Conservation (phyloP, 352 stramenopile species). For the Globisporangium iwayamae region DNA sequence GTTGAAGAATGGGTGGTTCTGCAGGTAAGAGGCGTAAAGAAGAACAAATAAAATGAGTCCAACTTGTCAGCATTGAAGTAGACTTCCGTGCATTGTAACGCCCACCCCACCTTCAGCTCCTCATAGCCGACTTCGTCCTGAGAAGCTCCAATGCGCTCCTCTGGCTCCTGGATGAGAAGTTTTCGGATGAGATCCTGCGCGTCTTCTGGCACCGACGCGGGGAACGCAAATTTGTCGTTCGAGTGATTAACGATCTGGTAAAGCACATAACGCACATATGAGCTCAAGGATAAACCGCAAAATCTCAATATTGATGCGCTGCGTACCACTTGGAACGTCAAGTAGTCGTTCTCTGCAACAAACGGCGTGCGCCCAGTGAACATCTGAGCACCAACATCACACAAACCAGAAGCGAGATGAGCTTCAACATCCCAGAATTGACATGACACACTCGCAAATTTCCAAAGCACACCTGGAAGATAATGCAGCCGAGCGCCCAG, state of each 20-base stretch:
- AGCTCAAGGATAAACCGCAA: not conserved
- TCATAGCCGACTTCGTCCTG: slow-evolving; percentile 62
- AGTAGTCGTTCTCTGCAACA: slow-evolving; percentile 87
- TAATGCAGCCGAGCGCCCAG: slow-evolving; percentile 89
- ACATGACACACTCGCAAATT: no score
- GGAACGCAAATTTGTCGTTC: slow-evolving; percentile 75
- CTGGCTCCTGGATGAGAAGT: slow-evolving; percentile 68
- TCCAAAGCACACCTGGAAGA: slow-evolving; percentile 59
- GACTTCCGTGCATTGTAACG: no score
- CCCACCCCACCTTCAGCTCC: slow-evolving; percentile 51
- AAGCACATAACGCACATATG: not conserved
- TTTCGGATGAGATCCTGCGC: slow-evolving; percentile 72
- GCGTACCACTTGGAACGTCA: slow-evolving; percentile 87
- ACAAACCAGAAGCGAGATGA: not conserved
- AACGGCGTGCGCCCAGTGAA: slow-evolving; percentile 82
- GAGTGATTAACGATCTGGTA: slow-evolving; percentile 78
- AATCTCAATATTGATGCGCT: not conserved
- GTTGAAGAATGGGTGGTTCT: slow-evolving; percentile 81
- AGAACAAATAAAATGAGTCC: not conserved
- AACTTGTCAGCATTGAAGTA: no score
- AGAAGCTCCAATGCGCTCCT: slow-evolving; percentile 66
- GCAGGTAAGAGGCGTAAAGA: not conserved
- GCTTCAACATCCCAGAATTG: not conserved
- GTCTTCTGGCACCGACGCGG: slow-evolving; percentile 53
- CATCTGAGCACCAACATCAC: slow-evolving; percentile 38